phyloP scores from a whole-genome alignment of 805 yeast genomes.

The Hanseniaspora clermontiae region DNA sequence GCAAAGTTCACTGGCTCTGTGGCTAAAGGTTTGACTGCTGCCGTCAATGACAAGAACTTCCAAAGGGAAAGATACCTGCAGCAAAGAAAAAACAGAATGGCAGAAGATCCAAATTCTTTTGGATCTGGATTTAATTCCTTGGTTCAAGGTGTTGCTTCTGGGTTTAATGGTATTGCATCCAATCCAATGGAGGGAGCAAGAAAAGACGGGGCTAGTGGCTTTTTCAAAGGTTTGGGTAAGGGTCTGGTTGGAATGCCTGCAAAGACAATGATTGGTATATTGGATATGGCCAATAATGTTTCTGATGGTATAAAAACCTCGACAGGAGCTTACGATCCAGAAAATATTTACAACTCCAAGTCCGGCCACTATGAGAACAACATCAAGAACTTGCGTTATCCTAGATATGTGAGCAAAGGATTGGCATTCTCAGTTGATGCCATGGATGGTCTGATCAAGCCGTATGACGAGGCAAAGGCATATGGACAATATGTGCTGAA shows the following conservation, averaged over 20 bases:
- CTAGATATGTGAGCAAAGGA: conserved; percentile 48
- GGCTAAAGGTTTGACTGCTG: conserved; percentile 86
- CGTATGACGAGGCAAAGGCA: conserved; percentile 69
- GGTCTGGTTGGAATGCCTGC: conserved; percentile 95
- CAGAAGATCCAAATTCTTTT: conserved; percentile 74
- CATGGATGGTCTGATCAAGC: conserved; percentile 57
- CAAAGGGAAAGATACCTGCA: conserved; percentile 70
- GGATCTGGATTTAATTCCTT: conserved; percentile 80
- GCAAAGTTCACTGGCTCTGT: conserved; percentile 86
- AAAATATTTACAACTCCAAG: conserved; percentile 2
- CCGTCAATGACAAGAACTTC: conserved; percentile 72
- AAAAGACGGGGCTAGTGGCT: conserved; percentile 82
- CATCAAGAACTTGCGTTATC: conserved; percentile 66
- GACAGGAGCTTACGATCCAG: conserved; percentile 30
- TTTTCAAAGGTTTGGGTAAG: conserved; percentile 83
- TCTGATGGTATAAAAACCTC: conserved; percentile 90
- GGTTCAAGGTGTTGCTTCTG: conserved; percentile 75
- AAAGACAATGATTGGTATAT: conserved; percentile 87
- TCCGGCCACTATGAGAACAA: conserved; percentile 35
- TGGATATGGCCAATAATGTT: conserved; percentile 83
- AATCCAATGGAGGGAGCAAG: conserved; percentile 86
- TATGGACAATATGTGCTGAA: conserved; percentile 92
- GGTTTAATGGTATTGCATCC: conserved; percentile 76
- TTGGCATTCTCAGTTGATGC: conserved; percentile 6
- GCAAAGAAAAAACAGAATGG: conserved; percentile 65